These are phyloP conservation scores for Delonix regia DNA, from an alignment of 306 rosid genomes.

Conservation along the genomic window DNA sequence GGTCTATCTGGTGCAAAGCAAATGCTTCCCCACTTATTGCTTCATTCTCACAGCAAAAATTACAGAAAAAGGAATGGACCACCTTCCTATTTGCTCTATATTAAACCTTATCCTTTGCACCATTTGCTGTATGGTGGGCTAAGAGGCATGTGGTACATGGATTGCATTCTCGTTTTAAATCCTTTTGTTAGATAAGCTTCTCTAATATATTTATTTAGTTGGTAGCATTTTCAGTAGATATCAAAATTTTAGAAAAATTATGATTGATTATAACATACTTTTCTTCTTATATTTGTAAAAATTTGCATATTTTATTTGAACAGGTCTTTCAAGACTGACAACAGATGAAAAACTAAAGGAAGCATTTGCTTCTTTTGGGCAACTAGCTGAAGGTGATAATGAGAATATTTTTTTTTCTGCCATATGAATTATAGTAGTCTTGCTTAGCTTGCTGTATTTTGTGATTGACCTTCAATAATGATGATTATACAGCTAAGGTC, in stretches of 20 bases:
- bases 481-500: constrained; percentile 72
- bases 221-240: not conserved
- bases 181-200: not conserved
- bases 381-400: constrained; percentile 61
- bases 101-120: not conserved
- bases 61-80: not conserved
- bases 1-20: not conserved
- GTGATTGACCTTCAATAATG: constrained; percentile 33
- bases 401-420: not conserved
- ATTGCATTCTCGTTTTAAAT: not conserved
- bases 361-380: constrained; percentile 84
- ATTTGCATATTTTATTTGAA: constrained; percentile 24
- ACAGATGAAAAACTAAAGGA: constrained; percentile 79
- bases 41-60: not conserved
- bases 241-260: not conserved
- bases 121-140: constrained; percentile 15
- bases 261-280: not conserved
- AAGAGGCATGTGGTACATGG: not conserved
- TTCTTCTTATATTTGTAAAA: not conserved
- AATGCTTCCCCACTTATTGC: not conserved
- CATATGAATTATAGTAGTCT: not conserved
- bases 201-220: not conserved
- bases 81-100: not conserved
- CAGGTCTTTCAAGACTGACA: constrained; percentile 88
- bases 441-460: not conserved